phyloP scores from a whole-genome alignment of 2,329 filamentous ascomycete species.

The Fusarium secorum region DNA sequence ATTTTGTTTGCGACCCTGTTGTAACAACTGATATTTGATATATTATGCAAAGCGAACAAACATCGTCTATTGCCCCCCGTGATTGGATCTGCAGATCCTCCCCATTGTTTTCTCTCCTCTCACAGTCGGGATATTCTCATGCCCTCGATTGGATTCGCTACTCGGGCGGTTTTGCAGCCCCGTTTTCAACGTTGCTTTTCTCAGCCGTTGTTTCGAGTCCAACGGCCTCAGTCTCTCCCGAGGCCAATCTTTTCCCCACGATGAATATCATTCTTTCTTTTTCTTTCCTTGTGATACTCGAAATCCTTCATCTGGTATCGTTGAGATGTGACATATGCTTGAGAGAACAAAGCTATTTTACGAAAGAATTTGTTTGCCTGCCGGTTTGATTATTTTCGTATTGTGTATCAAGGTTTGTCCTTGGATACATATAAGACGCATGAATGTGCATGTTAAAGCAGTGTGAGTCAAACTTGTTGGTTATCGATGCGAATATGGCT shows the following conservation, averaged over 20 bases:
- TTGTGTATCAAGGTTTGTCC: background rate
- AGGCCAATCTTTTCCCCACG: slow-evolving; percentile 5
- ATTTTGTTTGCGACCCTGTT: background rate
- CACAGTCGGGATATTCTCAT: background rate
- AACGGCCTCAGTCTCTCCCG: background rate
- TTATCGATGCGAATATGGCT: background rate
- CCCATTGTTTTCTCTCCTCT: background rate
- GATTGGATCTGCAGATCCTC: background rate
- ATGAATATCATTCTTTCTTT: background rate
- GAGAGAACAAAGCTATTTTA: background rate
- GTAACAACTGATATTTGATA: background rate
- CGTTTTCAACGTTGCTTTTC: background rate
- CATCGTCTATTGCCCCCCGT: background rate
- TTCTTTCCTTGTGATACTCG: background rate
- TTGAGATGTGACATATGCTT: background rate
- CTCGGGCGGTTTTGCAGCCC: background rate
- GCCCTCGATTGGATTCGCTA: background rate
- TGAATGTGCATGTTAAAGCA: background rate
- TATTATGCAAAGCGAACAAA: background rate
- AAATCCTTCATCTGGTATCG: background rate
- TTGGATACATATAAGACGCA: slow-evolving; percentile 5
- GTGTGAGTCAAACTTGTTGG: background rate
- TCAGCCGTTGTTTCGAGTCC: background rate
- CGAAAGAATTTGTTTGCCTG: background rate
- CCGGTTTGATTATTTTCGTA: background rate